Percentiles rank a stretch among this genome's conserved stretches.
Evolutionary conservation across 495 filamentous ascomycete genomes (phyloP).

Genomic region (Penicillium salamii): DNA sequence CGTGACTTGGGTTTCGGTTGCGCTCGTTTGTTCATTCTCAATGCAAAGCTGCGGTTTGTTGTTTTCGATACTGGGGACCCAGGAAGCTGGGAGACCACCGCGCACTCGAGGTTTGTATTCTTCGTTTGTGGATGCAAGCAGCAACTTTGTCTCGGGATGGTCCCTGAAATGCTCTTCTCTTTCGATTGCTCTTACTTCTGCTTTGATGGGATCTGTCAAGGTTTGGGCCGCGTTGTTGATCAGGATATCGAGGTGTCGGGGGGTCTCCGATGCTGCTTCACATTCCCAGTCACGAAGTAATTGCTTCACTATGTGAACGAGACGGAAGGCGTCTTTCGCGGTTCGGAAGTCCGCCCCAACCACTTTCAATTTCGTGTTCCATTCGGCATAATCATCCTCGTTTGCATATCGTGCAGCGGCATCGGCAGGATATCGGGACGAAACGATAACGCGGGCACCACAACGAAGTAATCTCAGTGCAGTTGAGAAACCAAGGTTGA

Average conservation of each 20-base stretch:
- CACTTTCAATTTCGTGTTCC: constrained; percentile 32
- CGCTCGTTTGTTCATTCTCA: not conserved
- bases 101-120: constrained; percentile 1
- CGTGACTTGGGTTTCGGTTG: not conserved
- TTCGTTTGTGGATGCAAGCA: not conserved
- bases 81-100: constrained; percentile 9
- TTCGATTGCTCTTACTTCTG: constrained; percentile 33
- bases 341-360: constrained; percentile 47
- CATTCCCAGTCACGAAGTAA: constrained; percentile 26
- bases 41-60: not conserved
- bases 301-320: constrained; percentile 26
- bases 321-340: constrained; percentile 42
- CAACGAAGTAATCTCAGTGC: constrained; percentile 43
- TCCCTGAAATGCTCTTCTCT: constrained; percentile 21
- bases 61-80: constrained; percentile 8
- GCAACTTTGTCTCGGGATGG: not conserved
- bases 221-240: constrained; percentile 53
- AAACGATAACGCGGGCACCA: constrained; percentile 48
- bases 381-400: constrained; percentile 32
- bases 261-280: not conserved
- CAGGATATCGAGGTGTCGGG: constrained; percentile 34
- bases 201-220: constrained; percentile 40
- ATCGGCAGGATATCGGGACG: constrained; percentile 44
- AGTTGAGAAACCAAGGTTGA: constrained; percentile 45
- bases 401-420: constrained; percentile 35